Evolutionary conservation across 306 rosid genomes (phyloP), one percentile per base, ranked within the genome.

Genomic region (Corylus heterophylla): DNA sequence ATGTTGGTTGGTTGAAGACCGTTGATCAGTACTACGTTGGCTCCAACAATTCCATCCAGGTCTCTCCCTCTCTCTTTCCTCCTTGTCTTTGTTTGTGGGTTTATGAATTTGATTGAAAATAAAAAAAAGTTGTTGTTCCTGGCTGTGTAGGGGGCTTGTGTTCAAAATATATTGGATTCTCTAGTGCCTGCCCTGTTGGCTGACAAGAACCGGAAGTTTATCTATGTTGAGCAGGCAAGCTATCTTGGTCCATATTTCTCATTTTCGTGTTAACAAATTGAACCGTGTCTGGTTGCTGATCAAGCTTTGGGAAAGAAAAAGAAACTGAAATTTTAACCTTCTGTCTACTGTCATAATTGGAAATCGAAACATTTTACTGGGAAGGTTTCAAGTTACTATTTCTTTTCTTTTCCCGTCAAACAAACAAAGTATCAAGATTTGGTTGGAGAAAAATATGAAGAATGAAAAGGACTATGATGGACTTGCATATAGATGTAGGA

Each of bases 181-280:
- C 1, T 88, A 25, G 78, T 88, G 45, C 74, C 91, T 8, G 91
- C 87, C 1, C 61, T 88, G 35, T 63, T 92, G 80, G 96, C 88
- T 0, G 93, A 94, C 69, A 85, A 84, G 83, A 94, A 94, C 47
- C 92, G 98, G 73, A 94, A 88, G 86, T 94, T 92, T 75, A 84
- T 94, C n/a, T 94, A 89, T 74, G 98, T 89, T 71, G 98, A 94
- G 77, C 92, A 87, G 97, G 98, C 75, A 87, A 85, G 70, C 35
- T 64, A 10, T 64, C n/a, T 64, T 35, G 48, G 70, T 64, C 70
- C 70, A 64, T 64, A 5, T 58, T 22, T 22, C 20, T 8, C 18
- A 37, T n/a, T 54, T 18, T 17, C 25, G 61, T n/a, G 25, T 2
- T 20, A n/a, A 55, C 9, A 9, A 55, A 55, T 55, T 55, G 20